Conservation (phyloP, 1,284 basidiomycete genomes). For the Ganoderma boninense region DNA sequence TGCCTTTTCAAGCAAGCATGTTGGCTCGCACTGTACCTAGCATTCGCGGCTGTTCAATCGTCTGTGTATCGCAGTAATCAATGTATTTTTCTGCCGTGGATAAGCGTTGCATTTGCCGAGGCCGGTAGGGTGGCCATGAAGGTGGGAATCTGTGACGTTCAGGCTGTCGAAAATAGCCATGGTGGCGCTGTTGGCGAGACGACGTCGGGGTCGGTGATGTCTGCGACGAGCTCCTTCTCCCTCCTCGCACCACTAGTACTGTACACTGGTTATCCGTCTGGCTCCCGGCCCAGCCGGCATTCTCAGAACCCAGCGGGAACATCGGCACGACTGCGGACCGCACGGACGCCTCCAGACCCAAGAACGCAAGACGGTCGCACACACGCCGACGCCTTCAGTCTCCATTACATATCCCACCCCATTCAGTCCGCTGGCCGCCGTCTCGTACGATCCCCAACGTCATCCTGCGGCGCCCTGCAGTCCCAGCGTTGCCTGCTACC, state of each 20-base stretch:
- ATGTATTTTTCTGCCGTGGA: neutral
- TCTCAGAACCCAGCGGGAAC: neutral
- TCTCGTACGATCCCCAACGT: conserved; percentile 4
- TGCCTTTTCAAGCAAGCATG: conserved; percentile 4
- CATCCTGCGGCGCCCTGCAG: neutral
- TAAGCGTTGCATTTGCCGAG: no score
- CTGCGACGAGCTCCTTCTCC: neutral
- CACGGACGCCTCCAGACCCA: conserved; percentile 6
- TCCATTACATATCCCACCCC: neutral
- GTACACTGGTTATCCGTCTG: no score
- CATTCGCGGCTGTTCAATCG: conserved; percentile 20
- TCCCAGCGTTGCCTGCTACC: neutral
- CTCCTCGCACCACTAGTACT: neutral
- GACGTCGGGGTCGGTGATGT: no score
- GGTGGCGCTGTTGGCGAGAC: neutral
- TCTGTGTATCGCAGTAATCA: conserved; percentile 31
- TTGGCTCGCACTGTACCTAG: conserved; percentile 22
- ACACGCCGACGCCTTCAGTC: conserved; percentile 3
- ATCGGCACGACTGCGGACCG: neutral
- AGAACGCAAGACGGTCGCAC: neutral
- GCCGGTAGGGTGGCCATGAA: neutral
- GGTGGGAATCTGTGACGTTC: neutral
- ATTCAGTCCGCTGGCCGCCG: neutral
- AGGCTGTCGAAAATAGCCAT: neutral
- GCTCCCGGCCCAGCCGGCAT: neutral